phyloP scores from a whole-genome alignment of 768 basidiomycete genomes.

The Tremella yokohamensis region DNA sequence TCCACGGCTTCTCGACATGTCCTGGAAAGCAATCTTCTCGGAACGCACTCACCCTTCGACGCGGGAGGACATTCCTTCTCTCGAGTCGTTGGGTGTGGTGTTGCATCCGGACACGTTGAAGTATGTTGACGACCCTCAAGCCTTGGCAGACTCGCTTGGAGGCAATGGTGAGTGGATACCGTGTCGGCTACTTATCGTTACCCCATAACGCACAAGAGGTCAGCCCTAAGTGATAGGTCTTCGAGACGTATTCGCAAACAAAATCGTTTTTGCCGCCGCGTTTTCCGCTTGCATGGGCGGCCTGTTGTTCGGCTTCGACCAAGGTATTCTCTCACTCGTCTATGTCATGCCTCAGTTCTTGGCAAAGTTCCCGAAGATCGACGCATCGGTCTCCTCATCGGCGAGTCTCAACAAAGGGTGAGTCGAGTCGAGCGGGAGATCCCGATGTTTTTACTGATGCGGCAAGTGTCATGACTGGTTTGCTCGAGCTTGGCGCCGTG shows the following conservation, averaged over 20 bases:
- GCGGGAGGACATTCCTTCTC: background rate
- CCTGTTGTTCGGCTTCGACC: conserved; percentile 4
- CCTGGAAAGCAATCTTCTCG: too few species aligned
- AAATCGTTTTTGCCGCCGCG: conserved; percentile 1
- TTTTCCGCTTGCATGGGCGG: conserved; percentile 2
- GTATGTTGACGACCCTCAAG: background rate
- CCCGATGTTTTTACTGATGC: too few species aligned
- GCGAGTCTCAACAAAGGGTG: conserved; percentile 18
- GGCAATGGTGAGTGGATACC: background rate
- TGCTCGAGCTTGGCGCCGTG: conserved; percentile 16
- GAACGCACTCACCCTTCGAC: too few species aligned
- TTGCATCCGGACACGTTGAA: background rate
- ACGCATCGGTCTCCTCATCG: background rate
- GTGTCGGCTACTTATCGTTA: too few species aligned
- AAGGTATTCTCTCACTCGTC: conserved; percentile 19
- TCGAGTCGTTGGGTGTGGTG: background rate
- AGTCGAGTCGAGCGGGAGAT: background rate
- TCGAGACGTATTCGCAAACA: background rate
- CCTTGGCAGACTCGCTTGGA: background rate
- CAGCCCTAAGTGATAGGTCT: background rate
- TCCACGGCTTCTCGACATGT: too few species aligned
- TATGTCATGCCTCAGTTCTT: conserved; percentile 19
- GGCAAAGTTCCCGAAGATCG: conserved; percentile 11
- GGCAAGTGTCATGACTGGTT: conserved; percentile 17
- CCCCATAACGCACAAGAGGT: too few species aligned